phyloP scores from a whole-genome alignment of 257 asterid species.

The Solanum lycopersicoides region DNA sequence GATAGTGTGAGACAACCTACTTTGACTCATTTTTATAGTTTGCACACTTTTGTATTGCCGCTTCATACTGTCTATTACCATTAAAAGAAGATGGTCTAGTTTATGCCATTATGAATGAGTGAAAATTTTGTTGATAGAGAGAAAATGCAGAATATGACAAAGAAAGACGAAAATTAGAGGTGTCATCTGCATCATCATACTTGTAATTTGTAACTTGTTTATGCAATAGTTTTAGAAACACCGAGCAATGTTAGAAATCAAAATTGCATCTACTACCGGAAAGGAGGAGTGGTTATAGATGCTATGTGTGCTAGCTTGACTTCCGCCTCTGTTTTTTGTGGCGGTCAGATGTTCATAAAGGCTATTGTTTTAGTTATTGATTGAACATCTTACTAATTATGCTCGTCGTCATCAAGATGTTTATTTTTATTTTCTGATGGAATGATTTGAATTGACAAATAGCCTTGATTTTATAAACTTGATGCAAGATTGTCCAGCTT shows the following conservation, averaged over 20 bases:
- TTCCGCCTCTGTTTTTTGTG: background rate
- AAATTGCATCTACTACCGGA: background rate
- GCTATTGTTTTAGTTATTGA: background rate
- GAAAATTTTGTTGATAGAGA: background rate
- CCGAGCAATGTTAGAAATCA: slow-evolving; percentile 17
- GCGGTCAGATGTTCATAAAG: background rate
- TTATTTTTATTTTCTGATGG: background rate
- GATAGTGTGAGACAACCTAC: background rate
- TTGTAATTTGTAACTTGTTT: slow-evolving; percentile 7
- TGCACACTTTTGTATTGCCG: background rate
- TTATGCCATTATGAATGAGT: background rate
- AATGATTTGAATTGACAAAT: background rate
- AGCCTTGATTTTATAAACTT: background rate
- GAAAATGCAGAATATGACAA: background rate
- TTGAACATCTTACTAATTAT: background rate
- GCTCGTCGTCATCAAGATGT: background rate
- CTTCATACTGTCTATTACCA: background rate
- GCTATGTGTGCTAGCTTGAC: background rate
- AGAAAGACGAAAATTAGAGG: background rate
- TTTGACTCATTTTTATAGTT: background rate
- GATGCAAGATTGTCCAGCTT: background rate
- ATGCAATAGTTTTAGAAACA: slow-evolving; percentile 22
- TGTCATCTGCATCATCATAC: background rate
- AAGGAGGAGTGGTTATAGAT: background rate
- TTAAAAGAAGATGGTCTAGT: background rate